phyloP scores from a whole-genome alignment of 768 basidiomycete genomes.

The Calvatia gigantea region DNA sequence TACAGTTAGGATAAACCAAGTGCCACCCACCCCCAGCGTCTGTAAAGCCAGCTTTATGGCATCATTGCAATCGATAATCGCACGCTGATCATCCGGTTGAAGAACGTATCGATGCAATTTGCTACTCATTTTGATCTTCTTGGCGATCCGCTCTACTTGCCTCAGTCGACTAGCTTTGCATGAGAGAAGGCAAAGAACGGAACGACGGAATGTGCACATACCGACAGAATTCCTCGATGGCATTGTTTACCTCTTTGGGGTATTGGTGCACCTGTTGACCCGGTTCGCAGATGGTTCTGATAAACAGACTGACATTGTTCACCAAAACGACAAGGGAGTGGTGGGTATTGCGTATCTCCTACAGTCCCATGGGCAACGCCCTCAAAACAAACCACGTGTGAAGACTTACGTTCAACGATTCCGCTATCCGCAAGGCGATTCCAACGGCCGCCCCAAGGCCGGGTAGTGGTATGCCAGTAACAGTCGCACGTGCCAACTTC shows the following conservation, averaged over 20 bases:
- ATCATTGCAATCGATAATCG: background rate
- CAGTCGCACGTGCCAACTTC: background rate
- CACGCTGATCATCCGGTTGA: conserved; percentile 1
- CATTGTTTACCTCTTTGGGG: background rate
- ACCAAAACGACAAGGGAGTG: background rate
- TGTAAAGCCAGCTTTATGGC: conserved; percentile 2
- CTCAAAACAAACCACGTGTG: background rate
- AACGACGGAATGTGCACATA: background rate
- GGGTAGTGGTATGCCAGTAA: background rate
- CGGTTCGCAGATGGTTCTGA: background rate
- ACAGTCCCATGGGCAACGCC: background rate
- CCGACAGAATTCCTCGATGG: background rate
- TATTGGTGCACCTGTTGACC: background rate
- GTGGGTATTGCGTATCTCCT: conserved; percentile 2
- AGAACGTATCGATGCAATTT: background rate
- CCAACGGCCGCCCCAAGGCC: conserved; percentile 2
- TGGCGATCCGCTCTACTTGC: background rate
- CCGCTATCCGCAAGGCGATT: background rate
- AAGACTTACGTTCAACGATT: conserved; percentile 1
- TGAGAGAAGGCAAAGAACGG: background rate
- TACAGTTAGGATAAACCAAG: background rate
- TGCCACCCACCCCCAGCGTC: background rate
- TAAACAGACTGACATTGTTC: background rate
- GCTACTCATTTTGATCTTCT: background rate
- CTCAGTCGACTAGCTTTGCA: background rate